Evolutionary conservation across 768 basidiomycete species (phyloP).

Genomic region (Leccinum incarnatum): DNA sequence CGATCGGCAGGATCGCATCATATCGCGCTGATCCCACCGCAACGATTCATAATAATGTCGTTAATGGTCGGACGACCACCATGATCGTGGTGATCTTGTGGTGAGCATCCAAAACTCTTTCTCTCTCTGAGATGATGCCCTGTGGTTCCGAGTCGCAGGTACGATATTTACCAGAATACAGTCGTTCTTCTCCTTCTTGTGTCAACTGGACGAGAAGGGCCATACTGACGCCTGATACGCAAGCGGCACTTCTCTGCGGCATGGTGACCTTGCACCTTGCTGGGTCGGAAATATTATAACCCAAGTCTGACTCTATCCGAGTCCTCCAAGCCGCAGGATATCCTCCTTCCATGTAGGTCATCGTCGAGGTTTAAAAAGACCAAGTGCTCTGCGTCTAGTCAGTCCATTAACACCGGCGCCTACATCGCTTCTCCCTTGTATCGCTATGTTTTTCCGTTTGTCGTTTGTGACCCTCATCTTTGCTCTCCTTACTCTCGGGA

Average conservation of each 20-base stretch:
- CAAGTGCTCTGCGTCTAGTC: neutral
- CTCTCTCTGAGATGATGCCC: neutral
- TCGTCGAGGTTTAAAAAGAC: slow-evolving; percentile 3
- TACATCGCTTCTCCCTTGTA: neutral
- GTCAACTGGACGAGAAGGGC: neutral
- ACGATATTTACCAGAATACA: neutral
- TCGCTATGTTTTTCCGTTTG: slow-evolving; percentile 10
- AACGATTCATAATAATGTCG: neutral
- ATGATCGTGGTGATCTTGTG: neutral
- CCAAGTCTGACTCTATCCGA: neutral
- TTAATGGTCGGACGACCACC: neutral
- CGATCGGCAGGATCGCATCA: neutral
- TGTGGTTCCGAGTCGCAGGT: neutral
- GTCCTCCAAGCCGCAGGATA: neutral
- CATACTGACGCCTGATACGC: neutral
- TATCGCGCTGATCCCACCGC: neutral
- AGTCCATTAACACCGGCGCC: neutral
- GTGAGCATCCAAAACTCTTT: neutral
- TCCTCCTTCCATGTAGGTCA: neutral
- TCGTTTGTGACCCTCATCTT: slow-evolving; percentile 10
- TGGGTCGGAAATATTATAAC: neutral
- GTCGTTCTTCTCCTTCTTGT: neutral
- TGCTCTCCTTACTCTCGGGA: slow-evolving; percentile 11
- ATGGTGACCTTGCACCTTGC: neutral
- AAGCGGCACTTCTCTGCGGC: neutral